Base-by-base conservation (phyloP, 306 rosid genomes). In the Morella rubra region DNA sequence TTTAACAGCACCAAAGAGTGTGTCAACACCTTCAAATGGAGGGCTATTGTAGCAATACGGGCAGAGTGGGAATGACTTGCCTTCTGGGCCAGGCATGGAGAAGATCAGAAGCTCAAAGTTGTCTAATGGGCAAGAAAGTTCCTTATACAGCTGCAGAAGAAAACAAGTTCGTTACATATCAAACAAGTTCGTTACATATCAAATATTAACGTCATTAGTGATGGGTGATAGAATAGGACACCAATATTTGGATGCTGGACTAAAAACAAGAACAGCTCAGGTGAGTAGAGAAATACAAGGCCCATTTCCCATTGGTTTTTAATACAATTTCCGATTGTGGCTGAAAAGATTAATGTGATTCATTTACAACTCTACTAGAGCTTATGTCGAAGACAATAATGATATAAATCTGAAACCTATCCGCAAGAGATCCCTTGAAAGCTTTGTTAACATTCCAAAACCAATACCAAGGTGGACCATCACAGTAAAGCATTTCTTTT, bases 41-140 rank as follows among this genome's bases (percentile, higher is more conserved):
- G 98, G 97, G 83, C 88, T 92, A 77, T 87, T 92, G 88, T 94
- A 94, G 90, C 98, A 94, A 79, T 89, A 94, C 24, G 98, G 98
- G 82, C 98, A 92, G 71, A 92, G 89, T 42, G 97, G 93, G 76
- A 89, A 90, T 45, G 98, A 89, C 90, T 90, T 91, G 73, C 92
- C 96, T 56, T 94, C 98, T 8, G 97, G 96, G 16, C 98, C 98
- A 61, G 94, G 84, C 80, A 88, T 79, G 77, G 97, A 91, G 85
- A 82, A 86, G 79, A 94, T 44, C 86, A 94, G 75, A 69, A 94
- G 97, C 90, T 94, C 98, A 74, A 90, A 94, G 85, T 92, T 94
- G 84, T 94, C 98, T 54, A 94, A 76, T 60, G 98, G 98, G 73
- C 98, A 94, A 52, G 93, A 74, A 67, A 94, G 86, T 76, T 90